Conservation (phyloP, 352 stramenopile species). For the Blastocystis sp. region DNA sequence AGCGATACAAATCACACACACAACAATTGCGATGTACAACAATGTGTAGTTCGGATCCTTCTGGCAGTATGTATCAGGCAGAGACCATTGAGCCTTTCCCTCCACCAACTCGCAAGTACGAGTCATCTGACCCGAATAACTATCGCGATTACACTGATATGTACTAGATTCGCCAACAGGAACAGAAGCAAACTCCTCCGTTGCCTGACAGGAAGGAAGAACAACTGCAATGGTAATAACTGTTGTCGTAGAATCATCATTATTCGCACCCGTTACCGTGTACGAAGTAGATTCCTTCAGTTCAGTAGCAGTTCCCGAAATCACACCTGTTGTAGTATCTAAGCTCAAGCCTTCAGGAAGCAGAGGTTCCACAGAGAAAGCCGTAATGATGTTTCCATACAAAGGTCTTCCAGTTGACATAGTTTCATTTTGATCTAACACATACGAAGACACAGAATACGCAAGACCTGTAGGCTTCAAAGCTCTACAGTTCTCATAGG, state of each 20-base stretch:
- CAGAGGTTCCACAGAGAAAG: background rate
- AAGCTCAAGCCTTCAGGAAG: background rate
- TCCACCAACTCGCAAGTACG: background rate
- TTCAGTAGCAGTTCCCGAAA: background rate
- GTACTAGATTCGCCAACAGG: background rate
- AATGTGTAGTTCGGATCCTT: background rate
- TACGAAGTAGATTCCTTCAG: background rate
- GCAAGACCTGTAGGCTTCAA: background rate
- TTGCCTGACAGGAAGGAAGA: background rate
- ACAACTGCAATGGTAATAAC: background rate
- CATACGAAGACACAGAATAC: background rate
- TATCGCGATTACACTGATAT: background rate
- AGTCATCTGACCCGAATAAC: background rate
- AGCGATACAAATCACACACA: background rate
- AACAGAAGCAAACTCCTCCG: background rate
- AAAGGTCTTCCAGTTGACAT: background rate
- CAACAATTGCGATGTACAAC: background rate
- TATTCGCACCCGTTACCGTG: background rate
- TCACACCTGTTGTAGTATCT: background rate
- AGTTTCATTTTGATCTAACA: background rate
- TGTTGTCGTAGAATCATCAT: background rate
- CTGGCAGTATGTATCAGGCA: slow-evolving; percentile 7
- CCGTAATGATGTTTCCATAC: background rate
- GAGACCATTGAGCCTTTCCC: background rate
- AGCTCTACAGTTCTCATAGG: background rate